Conservation (phyloP, 2,329 filamentous ascomycete species). For the Acephala macrosclerotiorum region DNA sequence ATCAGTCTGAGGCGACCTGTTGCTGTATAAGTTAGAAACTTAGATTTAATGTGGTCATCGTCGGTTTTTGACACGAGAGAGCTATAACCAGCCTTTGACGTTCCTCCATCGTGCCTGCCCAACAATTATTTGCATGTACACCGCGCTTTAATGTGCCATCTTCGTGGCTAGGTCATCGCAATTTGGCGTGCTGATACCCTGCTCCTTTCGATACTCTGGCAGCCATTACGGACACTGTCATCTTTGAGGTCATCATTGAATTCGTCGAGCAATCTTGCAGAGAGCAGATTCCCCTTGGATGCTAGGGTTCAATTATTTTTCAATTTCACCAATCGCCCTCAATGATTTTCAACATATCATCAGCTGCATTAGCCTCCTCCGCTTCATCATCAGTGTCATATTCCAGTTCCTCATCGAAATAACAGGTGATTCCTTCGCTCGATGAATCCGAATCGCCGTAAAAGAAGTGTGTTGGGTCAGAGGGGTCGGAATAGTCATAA, state of each 20-base stretch:
- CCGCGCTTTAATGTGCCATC: constrained; percentile 6
- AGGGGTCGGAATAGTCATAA: no score
- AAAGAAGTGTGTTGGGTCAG: no score
- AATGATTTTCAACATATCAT: no score
- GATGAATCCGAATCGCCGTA: no score
- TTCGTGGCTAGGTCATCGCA: constrained; percentile 23
- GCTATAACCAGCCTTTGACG: constrained; percentile 11
- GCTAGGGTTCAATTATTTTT: no score
- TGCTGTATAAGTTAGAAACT: constrained; percentile 14
- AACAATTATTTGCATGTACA: no score
- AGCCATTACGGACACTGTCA: constrained; percentile 28
- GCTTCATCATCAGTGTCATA: no score
- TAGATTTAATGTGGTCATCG: constrained; percentile 17
- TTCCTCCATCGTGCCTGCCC: constrained; percentile 2
- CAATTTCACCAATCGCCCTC: no score
- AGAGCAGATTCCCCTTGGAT: constrained; percentile 24
- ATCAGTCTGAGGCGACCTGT: constrained; percentile 9
- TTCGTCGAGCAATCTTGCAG: constrained; percentile 30
- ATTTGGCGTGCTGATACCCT: constrained; percentile 30
- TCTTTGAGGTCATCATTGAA: constrained; percentile 30
- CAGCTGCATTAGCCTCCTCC: no score
- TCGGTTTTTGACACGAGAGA: constrained; percentile 10
- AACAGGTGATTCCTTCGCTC: no score
- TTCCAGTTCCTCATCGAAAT: no score
- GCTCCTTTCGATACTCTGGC: constrained; percentile 24